Evolutionary conservation across 495 filamentous ascomycete species (phyloP), one percentile per base, ranked within the genome.

Genomic region (Xylaria scruposa): DNA sequence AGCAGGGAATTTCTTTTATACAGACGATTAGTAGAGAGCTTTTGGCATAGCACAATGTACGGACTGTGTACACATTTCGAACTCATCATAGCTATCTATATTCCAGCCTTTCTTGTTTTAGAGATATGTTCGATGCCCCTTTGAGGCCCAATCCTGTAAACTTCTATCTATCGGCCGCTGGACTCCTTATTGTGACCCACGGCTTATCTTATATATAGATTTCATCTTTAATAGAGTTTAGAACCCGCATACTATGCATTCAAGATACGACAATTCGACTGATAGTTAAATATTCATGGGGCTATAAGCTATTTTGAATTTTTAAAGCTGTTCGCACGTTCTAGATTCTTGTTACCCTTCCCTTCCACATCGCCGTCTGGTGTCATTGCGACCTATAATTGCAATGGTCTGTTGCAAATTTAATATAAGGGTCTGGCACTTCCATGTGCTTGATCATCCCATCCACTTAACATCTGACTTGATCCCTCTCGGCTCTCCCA

Each of bases 341-440:
- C 59, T 70, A 70, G 60, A 70, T 36, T 64, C 68, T 68, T 64
- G 58, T 24, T 40, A 24, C 40, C 56, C 49, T 46, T 63, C 33
- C 68, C 24, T 31, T 59, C 56, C 29, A 53, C 44, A 51, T 61
- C 58, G 15, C 46, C 36, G 9, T n/a, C 21, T 9, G 21, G 21
- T 44, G 60, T 42, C 60, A n/a, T 44, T 12, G 26, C 21, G 7
- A 24, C 13, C 53, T 29, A 46, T 68, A 36, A 53, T 44, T 56
- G 47, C 19, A 54, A 54, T 67, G 8, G n/a, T 44, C 10, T 26
- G 31, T 49, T 67, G 42, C 47, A 15, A 54, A 33, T 54, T 21
- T 31, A 21, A 54, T 42, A 56, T 67, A 13, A 53, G 17, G 19
- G 79, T 73, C 19, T 78, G 80, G 42, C 81, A 84, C 70, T 75